These are phyloP conservation scores for Clavispora fructus DNA, from an alignment of 805 yeast genomes.

Conservation along the genomic window DNA sequence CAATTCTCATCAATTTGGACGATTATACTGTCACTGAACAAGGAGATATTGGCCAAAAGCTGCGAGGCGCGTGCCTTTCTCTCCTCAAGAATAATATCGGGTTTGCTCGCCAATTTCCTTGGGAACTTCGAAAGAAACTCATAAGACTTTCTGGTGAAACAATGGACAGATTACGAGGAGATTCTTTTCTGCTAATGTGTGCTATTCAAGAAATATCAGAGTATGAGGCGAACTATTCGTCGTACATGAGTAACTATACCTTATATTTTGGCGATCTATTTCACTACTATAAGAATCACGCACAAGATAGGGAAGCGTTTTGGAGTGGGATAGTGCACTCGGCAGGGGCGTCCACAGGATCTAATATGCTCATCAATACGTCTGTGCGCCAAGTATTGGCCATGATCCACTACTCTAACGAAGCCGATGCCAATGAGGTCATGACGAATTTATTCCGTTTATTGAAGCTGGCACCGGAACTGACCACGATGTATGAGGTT, in stretches of 20 bases:
- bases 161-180: slow-evolving; percentile 47
- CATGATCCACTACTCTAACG: neutral
- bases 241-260: slow-evolving; percentile 5
- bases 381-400: slow-evolving; percentile 30
- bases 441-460: neutral
- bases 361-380: slow-evolving; percentile 38
- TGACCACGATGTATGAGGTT: neutral
- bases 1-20: slow-evolving; percentile 42
- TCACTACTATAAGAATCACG: slow-evolving; percentile 8
- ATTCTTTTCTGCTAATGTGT: slow-evolving; percentile 37
- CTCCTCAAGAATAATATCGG: slow-evolving; percentile 28
- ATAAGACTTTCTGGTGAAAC: slow-evolving; percentile 61
- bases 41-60: slow-evolving; percentile 88
- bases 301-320: slow-evolving; percentile 26
- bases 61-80: slow-evolving; percentile 49
- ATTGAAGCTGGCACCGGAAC: neutral
- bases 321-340: slow-evolving; percentile 54
- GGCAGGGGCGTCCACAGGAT: slow-evolving; percentile 52
- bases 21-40: slow-evolving; percentile 76
- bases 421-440: neutral
- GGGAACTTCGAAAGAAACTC: slow-evolving; percentile 28
- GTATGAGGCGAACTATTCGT: neutral
- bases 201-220: slow-evolving; percentile 9
- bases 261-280: slow-evolving; percentile 19
- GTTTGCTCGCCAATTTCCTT: neutral